These are phyloP conservation scores for Saccharomycopsis javanensis DNA, from an alignment of 805 yeast species.

Conservation along the genomic window DNA sequence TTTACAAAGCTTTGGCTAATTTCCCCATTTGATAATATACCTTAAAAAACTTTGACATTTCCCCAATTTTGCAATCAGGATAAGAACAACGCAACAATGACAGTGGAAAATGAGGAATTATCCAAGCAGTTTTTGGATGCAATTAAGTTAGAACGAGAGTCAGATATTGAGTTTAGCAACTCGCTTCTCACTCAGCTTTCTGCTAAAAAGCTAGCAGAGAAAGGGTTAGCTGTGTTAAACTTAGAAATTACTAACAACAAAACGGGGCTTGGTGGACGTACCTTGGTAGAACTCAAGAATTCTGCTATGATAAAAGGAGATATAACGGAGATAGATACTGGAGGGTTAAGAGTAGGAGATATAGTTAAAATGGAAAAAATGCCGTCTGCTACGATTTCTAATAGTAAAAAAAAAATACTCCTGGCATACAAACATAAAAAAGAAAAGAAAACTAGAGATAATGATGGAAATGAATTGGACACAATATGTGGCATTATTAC, in stretches of 20 bases:
- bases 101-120: slow-evolving; percentile 18
- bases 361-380: slow-evolving; percentile 53
- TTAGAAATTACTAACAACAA: slow-evolving; percentile 49
- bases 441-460: slow-evolving; percentile 22
- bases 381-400: slow-evolving; percentile 24
- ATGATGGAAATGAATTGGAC: slow-evolving; percentile 8
- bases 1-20: no score
- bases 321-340: slow-evolving; percentile 32
- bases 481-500: slow-evolving; percentile 57
- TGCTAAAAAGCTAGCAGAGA: slow-evolving; percentile 53
- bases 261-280: slow-evolving; percentile 74
- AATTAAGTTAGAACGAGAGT: slow-evolving; percentile 39
- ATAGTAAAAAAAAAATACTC: slow-evolving; percentile 15
- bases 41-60: no score
- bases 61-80: background rate
- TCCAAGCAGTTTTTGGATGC: slow-evolving; percentile 32
- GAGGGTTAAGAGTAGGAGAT: slow-evolving; percentile 65
- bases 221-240: slow-evolving; percentile 71
- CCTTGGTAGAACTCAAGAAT: slow-evolving; percentile 49
- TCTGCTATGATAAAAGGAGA: slow-evolving; percentile 38
- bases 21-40: background rate
- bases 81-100: background rate
- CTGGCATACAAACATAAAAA: slow-evolving; percentile 23
- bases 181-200: slow-evolving; percentile 38
- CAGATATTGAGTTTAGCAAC: slow-evolving; percentile 41